These are phyloP conservation scores for Cerioporus squamosus DNA, from an alignment of 1,284 basidiomycete genomes.

Conservation along the genomic window DNA sequence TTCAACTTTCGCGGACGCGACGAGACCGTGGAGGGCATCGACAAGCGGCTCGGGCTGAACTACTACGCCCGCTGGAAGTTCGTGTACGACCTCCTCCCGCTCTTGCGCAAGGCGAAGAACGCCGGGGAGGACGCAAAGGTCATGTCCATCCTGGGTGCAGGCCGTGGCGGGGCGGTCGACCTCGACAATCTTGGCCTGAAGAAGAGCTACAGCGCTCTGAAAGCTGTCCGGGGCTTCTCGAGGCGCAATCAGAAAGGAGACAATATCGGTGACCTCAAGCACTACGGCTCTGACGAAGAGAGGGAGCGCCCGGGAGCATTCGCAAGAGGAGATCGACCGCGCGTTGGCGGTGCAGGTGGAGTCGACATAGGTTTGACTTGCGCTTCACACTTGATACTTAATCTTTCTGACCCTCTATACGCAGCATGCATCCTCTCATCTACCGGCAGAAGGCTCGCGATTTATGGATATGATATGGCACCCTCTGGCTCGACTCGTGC, in stretches of 20 bases:
- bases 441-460: neutral
- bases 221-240: conserved; percentile 37
- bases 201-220: conserved; percentile 32
- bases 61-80: conserved; percentile 39
- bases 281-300: conserved; percentile 43
- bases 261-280: conserved; percentile 42
- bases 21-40: conserved; percentile 35
- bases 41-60: conserved; percentile 30
- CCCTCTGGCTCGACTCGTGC: no score
- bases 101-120: conserved; percentile 28
- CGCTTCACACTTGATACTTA: neutral
- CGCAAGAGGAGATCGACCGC: conserved; percentile 36
- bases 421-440: neutral
- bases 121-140: conserved; percentile 33
- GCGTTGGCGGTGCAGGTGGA: neutral
- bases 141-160: conserved; percentile 28
- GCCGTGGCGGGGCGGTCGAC: conserved; percentile 30
- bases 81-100: conserved; percentile 31
- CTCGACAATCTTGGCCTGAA: conserved; percentile 40
- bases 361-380: no score
- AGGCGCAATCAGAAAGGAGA: conserved; percentile 43
- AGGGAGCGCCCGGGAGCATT: conserved; percentile 54
- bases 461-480: no score
- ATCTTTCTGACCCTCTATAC: no score
- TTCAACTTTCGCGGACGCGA: conserved; percentile 35